Base-by-base conservation (phyloP, 495 filamentous ascomycete species). In the Achaetomiella virescens region DNA sequence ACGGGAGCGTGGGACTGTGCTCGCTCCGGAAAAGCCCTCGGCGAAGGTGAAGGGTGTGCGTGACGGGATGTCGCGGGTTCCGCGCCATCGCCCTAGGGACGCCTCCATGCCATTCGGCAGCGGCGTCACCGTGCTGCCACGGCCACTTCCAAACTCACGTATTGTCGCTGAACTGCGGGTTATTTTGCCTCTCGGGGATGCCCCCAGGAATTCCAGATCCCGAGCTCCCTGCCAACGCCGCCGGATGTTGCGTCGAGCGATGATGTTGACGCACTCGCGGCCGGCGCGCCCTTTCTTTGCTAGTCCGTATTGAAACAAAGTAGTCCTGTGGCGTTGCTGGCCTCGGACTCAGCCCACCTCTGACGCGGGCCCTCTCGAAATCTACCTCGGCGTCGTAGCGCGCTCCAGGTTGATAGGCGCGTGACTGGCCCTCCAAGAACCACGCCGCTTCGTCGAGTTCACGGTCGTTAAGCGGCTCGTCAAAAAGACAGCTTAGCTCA, bases 181-280 rank as follows among this genome's bases (percentile, higher is more conserved):
- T 48, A n/a, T 25, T 20, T 5, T n/a, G n/a, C n/a, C 55, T 17
- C 17, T 21, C 21, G n/a, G 55, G 55, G 5, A 58, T 48, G 3
- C 55, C 55, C 48, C 48, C 52, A 1, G 7, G 48, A 36, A 14
- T 58, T 58, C 55, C 55, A 58, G 18, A 58, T 24, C 3, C 49
- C 55, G 8, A 57, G 54, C 3, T 24, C 11, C 38, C n/a, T 57
- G n/a, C 54, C 54, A 51, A 3, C 54, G 54, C 14, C 22, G 31
- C 47, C 20, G 44, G 37, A 57, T 45, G 15, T 41, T 43, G 8
- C 42, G 54, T 7, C 54, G 22, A 5, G 20, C 27, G 15, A 50
- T 18, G 25, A 57, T 21, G 6, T 43, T 33, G 6, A n/a, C n/a
- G n/a, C n/a, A n/a, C n/a, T n/a, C n/a, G n/a, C n/a, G n/a, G n/a